Conservation (phyloP, 1,284 basidiomycete species). For the Cutaneotrichosporon arboriforme region DNA sequence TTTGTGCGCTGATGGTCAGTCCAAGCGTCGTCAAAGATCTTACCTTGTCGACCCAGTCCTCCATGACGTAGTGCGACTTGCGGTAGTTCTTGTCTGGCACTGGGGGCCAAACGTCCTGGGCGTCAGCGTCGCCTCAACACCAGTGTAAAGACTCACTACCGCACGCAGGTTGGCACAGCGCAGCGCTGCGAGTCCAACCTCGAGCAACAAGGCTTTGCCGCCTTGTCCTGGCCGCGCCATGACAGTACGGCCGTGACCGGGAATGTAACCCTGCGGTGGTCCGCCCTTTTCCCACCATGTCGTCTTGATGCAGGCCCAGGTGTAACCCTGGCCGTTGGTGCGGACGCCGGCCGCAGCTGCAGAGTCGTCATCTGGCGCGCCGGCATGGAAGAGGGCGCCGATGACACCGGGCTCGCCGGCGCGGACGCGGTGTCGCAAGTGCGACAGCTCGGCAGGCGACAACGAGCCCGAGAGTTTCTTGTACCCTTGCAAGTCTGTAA, state of each 20-base stretch:
- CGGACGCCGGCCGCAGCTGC: slow-evolving; percentile 27
- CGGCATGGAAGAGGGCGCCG: slow-evolving; percentile 60
- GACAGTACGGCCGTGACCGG: slow-evolving; percentile 37
- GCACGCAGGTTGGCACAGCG: slow-evolving; percentile 66
- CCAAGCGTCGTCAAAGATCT: slow-evolving; percentile 10
- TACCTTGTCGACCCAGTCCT: slow-evolving; percentile 75
- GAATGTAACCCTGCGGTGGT: slow-evolving; percentile 41
- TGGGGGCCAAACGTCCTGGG: slow-evolving; percentile 72
- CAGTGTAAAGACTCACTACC: slow-evolving; percentile 44
- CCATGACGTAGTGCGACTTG: slow-evolving; percentile 72
- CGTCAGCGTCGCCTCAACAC: not conserved
- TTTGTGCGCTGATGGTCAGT: slow-evolving; percentile 31
- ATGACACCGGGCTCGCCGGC: slow-evolving; percentile 64
- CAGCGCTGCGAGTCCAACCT: slow-evolving; percentile 74
- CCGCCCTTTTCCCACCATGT: slow-evolving; percentile 70
- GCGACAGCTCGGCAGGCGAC: slow-evolving; percentile 63
- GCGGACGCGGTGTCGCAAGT: slow-evolving; percentile 62
- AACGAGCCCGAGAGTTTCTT: slow-evolving; percentile 67
- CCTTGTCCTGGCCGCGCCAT: slow-evolving; percentile 23
- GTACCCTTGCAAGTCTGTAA: slow-evolving; percentile 65
- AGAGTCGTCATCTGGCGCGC: slow-evolving; percentile 13
- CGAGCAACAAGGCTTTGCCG: slow-evolving; percentile 56
- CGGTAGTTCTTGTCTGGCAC: slow-evolving; percentile 71
- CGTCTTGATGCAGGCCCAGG: slow-evolving; percentile 57
- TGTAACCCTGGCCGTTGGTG: slow-evolving; percentile 55